Percentiles rank a stretch among this genome's conserved stretches.
phyloP scores from a whole-genome alignment of 495 filamentous ascomycete genomes.

The Penicillium paradoxum region DNA sequence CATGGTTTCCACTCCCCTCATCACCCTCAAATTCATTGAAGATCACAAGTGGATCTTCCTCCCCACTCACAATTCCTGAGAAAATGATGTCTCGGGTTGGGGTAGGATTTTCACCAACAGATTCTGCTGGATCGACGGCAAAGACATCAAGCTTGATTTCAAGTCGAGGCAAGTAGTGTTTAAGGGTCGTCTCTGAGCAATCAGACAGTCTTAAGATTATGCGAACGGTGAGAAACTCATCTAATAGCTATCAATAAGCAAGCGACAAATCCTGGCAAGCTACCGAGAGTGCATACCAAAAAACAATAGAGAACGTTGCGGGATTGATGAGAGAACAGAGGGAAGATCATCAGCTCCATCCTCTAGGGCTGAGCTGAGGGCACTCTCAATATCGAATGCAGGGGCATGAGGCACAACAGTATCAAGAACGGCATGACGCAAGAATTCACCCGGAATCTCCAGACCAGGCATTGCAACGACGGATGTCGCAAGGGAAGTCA shows the following conservation, averaged over 20 bases:
- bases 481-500: slow-evolving; percentile 24
- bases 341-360: slow-evolving; percentile 43
- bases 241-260: slow-evolving; percentile 64
- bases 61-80: slow-evolving; percentile 53
- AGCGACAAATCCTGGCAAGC: slow-evolving; percentile 30
- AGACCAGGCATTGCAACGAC: slow-evolving; percentile 37
- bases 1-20: slow-evolving; percentile 50
- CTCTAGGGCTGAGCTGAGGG: slow-evolving; percentile 45
- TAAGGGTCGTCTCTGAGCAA: slow-evolving; percentile 53
- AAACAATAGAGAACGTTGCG: slow-evolving; percentile 52
- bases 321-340: slow-evolving; percentile 46
- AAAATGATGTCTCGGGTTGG: slow-evolving; percentile 62
- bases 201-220: slow-evolving; percentile 65
- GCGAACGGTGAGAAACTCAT: slow-evolving; percentile 72
- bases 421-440: slow-evolving; percentile 67
- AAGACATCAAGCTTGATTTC: slow-evolving; percentile 65
- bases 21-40: slow-evolving; percentile 51
- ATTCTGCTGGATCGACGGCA: slow-evolving; percentile 56
- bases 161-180: slow-evolving; percentile 57
- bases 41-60: slow-evolving; percentile 58
- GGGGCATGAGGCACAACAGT: slow-evolving; percentile 73
- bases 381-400: slow-evolving; percentile 58
- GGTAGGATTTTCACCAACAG: slow-evolving; percentile 39
- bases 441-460: slow-evolving; percentile 52
- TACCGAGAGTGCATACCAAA: slow-evolving; percentile 57